Base-by-base conservation (phyloP, 768 basidiomycete species). In the Leccinellum albellum region DNA sequence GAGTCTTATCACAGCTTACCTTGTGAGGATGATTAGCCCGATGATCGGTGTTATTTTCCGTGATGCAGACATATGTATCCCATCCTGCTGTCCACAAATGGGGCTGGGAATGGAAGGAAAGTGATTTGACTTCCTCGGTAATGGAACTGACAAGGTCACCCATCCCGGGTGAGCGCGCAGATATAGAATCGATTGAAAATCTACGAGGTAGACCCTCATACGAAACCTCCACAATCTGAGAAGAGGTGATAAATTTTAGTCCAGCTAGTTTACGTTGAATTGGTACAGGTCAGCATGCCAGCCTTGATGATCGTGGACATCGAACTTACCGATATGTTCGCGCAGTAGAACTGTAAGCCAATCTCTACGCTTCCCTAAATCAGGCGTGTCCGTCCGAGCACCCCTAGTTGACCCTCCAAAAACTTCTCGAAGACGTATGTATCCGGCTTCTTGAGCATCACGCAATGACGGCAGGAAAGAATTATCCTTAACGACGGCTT, bases 261-360 rank as follows among this genome's bases (percentile, higher is more conserved):
- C 87, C 85, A 45, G 91, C 91, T 93, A 51, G 6, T 56, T 49
- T n/a, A 51, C 26, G 31, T 61, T 51, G 51, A 44, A 50, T 53
- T 40, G 21, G 47, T 48, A 56, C 24, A 23, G 32, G 29, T 60
- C 48, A 61, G 54, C 28, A 57, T 57, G 33, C 47, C 28, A 37
- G 33, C 32, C 50, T 49, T 37, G 37, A 23, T 6, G 5, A 29
- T 21, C 4, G 31, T 33, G 44, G 31, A 4, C 53, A 21, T 12
- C 32, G 21, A 15, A 69, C 82, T 47, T 56, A 90, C 91, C 85
- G 53, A 93, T 75, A 40, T 77, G 66, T 73, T 93, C 91, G 55
- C 84, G 82, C 53, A 89, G 68, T 21, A 86, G 72, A 10, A 91
- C 74, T 40, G 72, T 67, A 10, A 93, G 79, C 91, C 91, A 93